phyloP scores from a whole-genome alignment of 2,329 filamentous ascomycete species.

The Ceratocystis smalleyi region DNA sequence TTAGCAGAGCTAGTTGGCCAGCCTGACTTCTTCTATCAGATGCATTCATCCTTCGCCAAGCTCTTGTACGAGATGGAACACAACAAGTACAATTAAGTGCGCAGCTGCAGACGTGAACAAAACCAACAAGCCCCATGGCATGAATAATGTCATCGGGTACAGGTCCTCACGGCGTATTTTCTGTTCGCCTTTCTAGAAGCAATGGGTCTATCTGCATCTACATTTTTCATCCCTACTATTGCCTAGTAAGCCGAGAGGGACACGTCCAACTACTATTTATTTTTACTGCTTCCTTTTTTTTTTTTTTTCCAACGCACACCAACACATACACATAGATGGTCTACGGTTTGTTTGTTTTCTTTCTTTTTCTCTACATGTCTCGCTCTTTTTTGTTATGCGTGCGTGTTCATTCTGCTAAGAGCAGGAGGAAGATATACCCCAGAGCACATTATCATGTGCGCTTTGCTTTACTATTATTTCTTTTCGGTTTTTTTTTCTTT shows the following conservation, averaged over 20 bases:
- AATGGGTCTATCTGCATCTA: background rate
- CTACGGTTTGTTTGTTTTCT: background rate
- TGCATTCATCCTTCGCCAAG: slow-evolving; percentile 48
- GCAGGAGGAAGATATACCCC: slow-evolving; percentile 16
- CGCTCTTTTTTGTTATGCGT: background rate
- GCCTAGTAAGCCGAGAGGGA: too few species aligned
- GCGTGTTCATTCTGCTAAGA: slow-evolving; percentile 2
- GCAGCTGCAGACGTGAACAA: too few species aligned
- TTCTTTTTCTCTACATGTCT: background rate
- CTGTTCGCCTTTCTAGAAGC: too few species aligned
- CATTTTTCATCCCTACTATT: background rate
- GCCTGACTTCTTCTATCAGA: slow-evolving; percentile 52
- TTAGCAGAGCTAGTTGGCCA: slow-evolving; percentile 50
- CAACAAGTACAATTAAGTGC: slow-evolving; percentile 8
- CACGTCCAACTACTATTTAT: too few species aligned
- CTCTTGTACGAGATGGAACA: slow-evolving; percentile 42
- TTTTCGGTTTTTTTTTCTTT: background rate
- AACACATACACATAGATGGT: background rate
- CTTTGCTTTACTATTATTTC: slow-evolving; percentile 7
- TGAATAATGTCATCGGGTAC: too few species aligned
- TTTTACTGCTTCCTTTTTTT: background rate
- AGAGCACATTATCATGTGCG: slow-evolving; percentile 11
- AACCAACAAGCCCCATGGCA: too few species aligned
- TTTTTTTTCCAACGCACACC: background rate
- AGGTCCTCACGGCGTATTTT: too few species aligned